Percentiles rank a stretch among this genome's conserved stretches.
Conservation (phyloP, 345 rosid species). For the Eucalyptus tenuipes region DNA sequence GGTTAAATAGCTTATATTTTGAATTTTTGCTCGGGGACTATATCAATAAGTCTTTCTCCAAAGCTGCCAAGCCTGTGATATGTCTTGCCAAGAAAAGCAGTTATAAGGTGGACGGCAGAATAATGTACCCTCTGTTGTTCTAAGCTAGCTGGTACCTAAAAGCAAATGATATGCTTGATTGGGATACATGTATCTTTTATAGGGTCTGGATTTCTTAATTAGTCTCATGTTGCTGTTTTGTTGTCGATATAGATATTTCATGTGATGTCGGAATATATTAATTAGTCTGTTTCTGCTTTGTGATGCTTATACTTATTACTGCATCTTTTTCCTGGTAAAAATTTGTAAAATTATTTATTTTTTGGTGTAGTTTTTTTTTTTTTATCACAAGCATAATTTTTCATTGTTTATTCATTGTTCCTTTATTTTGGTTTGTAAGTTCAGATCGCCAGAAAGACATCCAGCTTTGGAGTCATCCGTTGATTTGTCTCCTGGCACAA, state of each 20-base stretch:
- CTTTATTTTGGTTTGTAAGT: neutral
- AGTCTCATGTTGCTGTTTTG: neutral
- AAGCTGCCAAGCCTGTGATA: neutral
- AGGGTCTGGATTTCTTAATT: neutral
- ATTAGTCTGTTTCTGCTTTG: neutral
- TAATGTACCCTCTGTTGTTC: neutral
- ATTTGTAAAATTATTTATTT: neutral
- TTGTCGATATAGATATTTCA: neutral
- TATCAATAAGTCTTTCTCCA: neutral
- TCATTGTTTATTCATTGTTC: neutral
- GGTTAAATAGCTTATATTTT: neutral
- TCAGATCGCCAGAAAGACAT: neutral
- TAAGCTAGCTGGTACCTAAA: neutral
- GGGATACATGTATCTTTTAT: neutral
- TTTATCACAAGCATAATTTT: neutral
- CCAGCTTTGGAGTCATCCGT: neutral
- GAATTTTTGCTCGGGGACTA: neutral
- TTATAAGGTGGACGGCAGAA: neutral
- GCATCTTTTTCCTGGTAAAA: neutral
- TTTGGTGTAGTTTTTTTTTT: neutral
- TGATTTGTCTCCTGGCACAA: constrained; percentile 2
- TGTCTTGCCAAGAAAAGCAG: neutral
- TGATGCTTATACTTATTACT: neutral
- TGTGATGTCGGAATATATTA: neutral
- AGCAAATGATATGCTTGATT: neutral